These are phyloP conservation scores for Isatis tinctoria DNA, from an alignment of 345 rosid genomes.

Conservation along the genomic window DNA sequence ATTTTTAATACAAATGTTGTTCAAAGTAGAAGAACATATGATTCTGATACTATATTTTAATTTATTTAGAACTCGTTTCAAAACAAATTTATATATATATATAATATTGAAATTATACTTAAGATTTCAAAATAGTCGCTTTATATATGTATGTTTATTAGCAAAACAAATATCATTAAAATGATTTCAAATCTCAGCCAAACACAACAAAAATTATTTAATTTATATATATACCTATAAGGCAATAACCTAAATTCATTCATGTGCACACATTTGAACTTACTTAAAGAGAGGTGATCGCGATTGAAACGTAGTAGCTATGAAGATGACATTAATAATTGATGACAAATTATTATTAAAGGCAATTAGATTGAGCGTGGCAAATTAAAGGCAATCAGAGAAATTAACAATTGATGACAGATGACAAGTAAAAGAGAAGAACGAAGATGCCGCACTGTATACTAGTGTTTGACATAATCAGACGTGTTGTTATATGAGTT, in stretches of 20 bases:
- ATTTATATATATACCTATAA: neutral
- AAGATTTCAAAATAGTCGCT: neutral
- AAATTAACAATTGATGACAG: neutral
- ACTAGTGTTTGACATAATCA: neutral
- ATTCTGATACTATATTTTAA: neutral
- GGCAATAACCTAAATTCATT: too few species aligned
- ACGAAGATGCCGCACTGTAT: neutral
- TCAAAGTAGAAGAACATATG: neutral
- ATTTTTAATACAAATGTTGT: neutral
- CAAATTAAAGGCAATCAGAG: neutral
- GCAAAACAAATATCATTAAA: neutral
- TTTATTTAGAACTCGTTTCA: neutral
- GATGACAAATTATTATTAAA: neutral
- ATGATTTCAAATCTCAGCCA: neutral
- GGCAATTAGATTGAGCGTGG: neutral
- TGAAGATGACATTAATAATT: neutral
- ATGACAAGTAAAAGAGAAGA: neutral
- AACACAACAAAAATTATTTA: neutral
- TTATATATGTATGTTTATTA: neutral
- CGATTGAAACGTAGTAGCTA: neutral
- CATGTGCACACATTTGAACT: neutral
- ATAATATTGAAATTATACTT: neutral
- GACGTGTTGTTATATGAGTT: neutral
- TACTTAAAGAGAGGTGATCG: neutral
- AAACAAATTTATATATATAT: too few species aligned